Conservation (phyloP, 345 rosid genomes). For the Barbarea vulgaris region DNA sequence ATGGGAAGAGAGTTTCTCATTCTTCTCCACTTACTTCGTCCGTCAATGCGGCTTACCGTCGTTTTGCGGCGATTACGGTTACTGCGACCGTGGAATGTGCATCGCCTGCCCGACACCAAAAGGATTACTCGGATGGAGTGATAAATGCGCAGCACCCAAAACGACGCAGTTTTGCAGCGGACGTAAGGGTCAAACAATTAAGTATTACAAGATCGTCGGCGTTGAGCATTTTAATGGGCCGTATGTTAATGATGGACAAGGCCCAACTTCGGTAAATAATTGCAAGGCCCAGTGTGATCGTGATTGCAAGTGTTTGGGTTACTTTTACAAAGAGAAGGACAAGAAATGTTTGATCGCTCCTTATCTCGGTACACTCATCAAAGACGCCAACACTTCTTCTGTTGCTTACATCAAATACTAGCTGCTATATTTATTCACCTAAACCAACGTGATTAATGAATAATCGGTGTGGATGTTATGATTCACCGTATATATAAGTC, state of each 20-base stretch:
- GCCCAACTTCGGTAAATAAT: slow-evolving; percentile 37
- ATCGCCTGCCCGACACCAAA: slow-evolving; percentile 34
- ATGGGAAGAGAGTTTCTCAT: slow-evolving; percentile 50
- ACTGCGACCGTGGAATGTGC: slow-evolving; percentile 41
- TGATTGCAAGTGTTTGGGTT: slow-evolving; percentile 67
- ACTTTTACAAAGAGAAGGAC: slow-evolving; percentile 51
- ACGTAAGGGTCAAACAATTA: slow-evolving; percentile 20
- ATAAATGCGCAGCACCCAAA: slow-evolving; percentile 39
- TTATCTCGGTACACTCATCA: slow-evolving; percentile 37
- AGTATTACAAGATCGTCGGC: slow-evolving; percentile 45
- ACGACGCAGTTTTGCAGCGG: slow-evolving; percentile 27
- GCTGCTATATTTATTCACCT: not conserved
- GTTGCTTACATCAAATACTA: slow-evolving; percentile 42
- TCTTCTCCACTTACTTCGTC: slow-evolving; percentile 49
- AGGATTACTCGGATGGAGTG: slow-evolving; percentile 51
- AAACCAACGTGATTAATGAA: not conserved
- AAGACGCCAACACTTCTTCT: slow-evolving; percentile 31
- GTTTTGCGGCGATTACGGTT: slow-evolving; percentile 43
- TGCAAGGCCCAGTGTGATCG: slow-evolving; percentile 52
- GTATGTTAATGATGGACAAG: slow-evolving; percentile 49
- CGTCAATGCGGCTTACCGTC: slow-evolving; percentile 43
- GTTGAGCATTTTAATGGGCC: slow-evolving; percentile 56
- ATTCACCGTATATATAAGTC: not conserved
- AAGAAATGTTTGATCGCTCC: slow-evolving; percentile 50
- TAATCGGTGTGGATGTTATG: not conserved